Conservation (phyloP, 805 yeast genomes). For the Saccharomycopsis olivae region DNA sequence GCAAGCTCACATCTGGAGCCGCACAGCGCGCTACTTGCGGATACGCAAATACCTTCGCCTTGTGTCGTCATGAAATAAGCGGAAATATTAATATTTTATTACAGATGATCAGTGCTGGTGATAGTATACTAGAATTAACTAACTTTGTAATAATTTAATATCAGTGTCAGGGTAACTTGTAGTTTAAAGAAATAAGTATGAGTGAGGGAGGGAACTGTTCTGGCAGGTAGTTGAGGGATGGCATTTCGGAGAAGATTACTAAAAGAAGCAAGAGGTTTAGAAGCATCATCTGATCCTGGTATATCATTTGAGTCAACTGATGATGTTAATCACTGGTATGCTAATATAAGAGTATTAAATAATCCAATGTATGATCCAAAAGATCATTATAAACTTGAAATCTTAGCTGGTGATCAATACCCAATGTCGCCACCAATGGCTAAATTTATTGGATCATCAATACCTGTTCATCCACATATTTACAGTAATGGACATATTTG, state of each 20-base stretch:
- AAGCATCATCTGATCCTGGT: conserved; percentile 1
- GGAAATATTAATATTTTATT: no score
- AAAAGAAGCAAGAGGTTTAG: conserved; percentile 3
- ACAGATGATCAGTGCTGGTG: no score
- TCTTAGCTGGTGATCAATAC: conserved; percentile 34
- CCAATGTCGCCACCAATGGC: conserved; percentile 54
- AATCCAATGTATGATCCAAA: conserved; percentile 4
- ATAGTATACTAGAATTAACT: no score
- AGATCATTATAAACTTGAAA: conserved; percentile 30
- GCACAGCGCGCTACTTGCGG: no score
- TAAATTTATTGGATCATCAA: conserved; percentile 32
- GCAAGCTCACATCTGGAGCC: no score
- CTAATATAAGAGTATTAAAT: background rate
- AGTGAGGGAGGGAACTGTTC: no score
- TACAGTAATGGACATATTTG: conserved; percentile 77
- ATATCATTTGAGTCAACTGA: background rate
- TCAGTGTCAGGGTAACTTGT: no score
- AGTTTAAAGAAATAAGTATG: no score
- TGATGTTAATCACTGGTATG: conserved; percentile 5
- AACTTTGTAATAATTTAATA: no score
- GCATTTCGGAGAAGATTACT: conserved; percentile 6
- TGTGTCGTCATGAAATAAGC: no score
- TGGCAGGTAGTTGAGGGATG: no score
- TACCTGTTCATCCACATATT: conserved; percentile 68
- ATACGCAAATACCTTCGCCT: no score